Evolutionary conservation across 2,329 filamentous ascomycete species (phyloP), one percentile per base, ranked within the genome.

Genomic region (Cordyceps cateniannulata): DNA sequence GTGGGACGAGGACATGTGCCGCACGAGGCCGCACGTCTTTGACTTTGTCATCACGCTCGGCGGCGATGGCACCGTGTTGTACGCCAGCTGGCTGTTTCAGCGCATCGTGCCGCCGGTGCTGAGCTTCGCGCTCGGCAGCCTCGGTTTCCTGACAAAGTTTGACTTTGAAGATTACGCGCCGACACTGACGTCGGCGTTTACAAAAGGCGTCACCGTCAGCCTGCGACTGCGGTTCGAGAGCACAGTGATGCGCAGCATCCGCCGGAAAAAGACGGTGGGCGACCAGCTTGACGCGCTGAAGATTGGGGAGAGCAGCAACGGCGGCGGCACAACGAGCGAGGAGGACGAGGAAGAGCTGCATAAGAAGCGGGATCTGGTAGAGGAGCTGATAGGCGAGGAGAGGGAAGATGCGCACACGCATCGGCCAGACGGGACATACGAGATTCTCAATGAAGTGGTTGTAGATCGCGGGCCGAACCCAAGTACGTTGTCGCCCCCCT

Each of bases 361-460:
- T 35, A 75, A 63, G 48, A 73, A 67, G 38, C 78, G 87, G 64
- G 90, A 96, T 73, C 76, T 98, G 8, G 88, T 97, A 1, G 93
- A 97, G 70, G 93, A 98, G 71, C 76, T 98, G 52, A 88, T 96
- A 54, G 93, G 91, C 5, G 90, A 93, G 70, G 91, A 93, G 75
- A 85, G 85, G 52, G 91, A 93, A 50, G 89, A 96, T 67, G 86
- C 89, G 66, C 85, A 88, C 66, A 98, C 93, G 0, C 95, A 98
- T 76, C 83, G 79, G 47, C 93, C 93, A 0, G 91, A 95, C 67
- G 85, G 86, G 44, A 93, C 90, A 1, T 91, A 87, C 72, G 91
- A 96, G 73, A 96, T 98, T 62, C 77, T 99, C 64, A 99, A 99
- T 69, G 95, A 99, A 72, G 86, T 98, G n/a, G 93, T 99, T 9